Conservation (phyloP, 805 yeast genomes). For the Aciculoconidium aculeatum region DNA sequence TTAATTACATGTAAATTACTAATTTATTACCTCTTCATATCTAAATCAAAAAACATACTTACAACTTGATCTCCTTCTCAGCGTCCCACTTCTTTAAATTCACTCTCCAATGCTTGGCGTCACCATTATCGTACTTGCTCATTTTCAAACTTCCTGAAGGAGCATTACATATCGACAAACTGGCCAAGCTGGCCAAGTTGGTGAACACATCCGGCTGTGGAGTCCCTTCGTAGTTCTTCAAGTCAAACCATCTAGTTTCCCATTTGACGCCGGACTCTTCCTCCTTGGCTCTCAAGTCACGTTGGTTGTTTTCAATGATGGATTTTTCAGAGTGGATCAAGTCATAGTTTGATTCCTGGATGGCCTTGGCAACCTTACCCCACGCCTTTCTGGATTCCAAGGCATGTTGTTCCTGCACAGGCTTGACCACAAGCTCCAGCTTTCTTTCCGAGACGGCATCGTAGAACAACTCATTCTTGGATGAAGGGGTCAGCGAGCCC, state of each 20-base stretch:
- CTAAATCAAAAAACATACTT: no score
- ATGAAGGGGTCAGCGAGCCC: constrained; percentile 44
- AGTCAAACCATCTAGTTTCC: constrained; percentile 79
- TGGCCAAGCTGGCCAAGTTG: constrained; percentile 40
- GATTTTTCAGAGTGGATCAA: constrained; percentile 71
- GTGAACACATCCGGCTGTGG: constrained; percentile 27
- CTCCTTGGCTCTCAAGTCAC: constrained; percentile 75
- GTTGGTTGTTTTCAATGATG: constrained; percentile 75
- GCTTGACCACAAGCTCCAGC: constrained; percentile 66
- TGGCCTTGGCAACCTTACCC: constrained; percentile 84
- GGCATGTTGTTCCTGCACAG: constrained; percentile 70
- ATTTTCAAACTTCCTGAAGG: constrained; percentile 60
- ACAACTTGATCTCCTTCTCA: constrained; percentile 54
- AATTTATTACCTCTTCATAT: no score
- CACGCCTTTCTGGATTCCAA: constrained; percentile 89
- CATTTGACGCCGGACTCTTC: constrained; percentile 57
- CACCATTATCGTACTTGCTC: constrained; percentile 49
- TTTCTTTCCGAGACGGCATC: constrained; percentile 50
- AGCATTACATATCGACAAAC: constrained; percentile 56
- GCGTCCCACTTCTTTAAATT: constrained; percentile 46
- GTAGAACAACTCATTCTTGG: constrained; percentile 50
- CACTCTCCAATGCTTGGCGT: constrained; percentile 68
- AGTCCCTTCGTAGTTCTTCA: constrained; percentile 20
- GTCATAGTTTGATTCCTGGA: constrained; percentile 68
- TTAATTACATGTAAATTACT: no score